Base-by-base conservation (phyloP, 371 early-diverging fungal species). In the Rhizomucor pusillus region DNA sequence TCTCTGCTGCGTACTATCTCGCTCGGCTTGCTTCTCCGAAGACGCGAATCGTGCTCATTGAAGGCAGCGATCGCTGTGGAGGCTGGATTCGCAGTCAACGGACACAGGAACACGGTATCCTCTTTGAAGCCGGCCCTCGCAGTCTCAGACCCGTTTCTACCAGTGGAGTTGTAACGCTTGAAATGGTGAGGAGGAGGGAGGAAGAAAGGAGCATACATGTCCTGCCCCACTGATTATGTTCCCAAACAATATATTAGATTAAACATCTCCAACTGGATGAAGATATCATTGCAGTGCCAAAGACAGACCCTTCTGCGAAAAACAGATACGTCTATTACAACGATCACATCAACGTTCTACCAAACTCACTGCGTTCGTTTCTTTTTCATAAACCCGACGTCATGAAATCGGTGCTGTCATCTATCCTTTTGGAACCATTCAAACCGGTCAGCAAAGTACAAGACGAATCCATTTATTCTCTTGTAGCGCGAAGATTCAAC, bases 61-160 rank as follows among this genome's bases (percentile, higher is more conserved):
- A 95, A 58, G 77, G 75, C 14, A 61, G 85, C 3, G 59, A 84
- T 41, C 86, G 91, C 22, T 63, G 85, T 9, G 96, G 97, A 37
- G 97, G 97, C 1, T 96, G 95, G 95, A 74, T 97, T 52, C 77
- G 84, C 24, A 83, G 90, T 16, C 80, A 72, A 6, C 68, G 78
- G 75, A 78, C 9, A 43, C 53, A 5, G 63, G 67, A 12, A 68
- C 67, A 23, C 41, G 55, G 10, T 64, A 66, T 40, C 29, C 52
- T 93, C 4, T 84, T 89, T 50, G 98, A 97, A 62, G 72, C 75
- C 34, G 98, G 98, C 0, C 94, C 96, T 5, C 79, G 98, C 24
- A 93, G 91, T 4, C 71, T 97, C 52, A 79, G 97, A 35, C 90
- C 94, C 0, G 73, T 70, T 12, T 89, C 90, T n/a, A 61, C 76